Base-by-base conservation (phyloP, 257 asterid genomes). In the Solanum verrucosum region DNA sequence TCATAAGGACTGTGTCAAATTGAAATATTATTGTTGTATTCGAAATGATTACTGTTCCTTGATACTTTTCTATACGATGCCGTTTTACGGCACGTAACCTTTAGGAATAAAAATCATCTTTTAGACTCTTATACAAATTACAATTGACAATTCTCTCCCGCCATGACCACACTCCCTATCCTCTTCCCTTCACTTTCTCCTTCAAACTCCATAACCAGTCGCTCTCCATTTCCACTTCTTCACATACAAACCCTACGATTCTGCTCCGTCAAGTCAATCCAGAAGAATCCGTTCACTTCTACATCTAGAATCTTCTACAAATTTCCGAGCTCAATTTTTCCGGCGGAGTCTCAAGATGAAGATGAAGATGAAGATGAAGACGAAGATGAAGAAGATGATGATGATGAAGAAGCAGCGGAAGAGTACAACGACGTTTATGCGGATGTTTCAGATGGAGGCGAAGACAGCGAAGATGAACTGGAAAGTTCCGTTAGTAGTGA, bases 351-450 rank as follows among this genome's bases (percentile, higher is more conserved):
- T 33, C 96, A 93, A 71, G 92, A 49, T 10, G 84, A 94, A 33
- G 92, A 95, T 0, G 92, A 93, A 0, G 98, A 93, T 0, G 94
- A 90, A 0, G 92, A 95, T 0, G 92, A 93, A 0, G 98, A 93
- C 0, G 95, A 87, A 0, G 90, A 87, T 3, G 87, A 79, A 0
- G 89, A 42, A 10, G 49, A 88, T 2, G 91, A 88, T 6, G 92
- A 87, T 31, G 93, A 90, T 0, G 95, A 95, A 1, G 96, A 93
- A 78, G 96, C 90, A 73, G 94, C 95, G 12, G 97, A 98, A 15
- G 98, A 93, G 5, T 98, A 96, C 86, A 92, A 94, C 67, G 89
- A n/a, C 77, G 92, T 91, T 83, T 89, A 93, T 2, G 93, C 31
- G 5, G 94, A 93, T 71, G 84, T 90, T 14, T 93, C 72, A 40